phyloP scores from a whole-genome alignment of 2,329 filamentous ascomycete species.

The Cercospora sojina region DNA sequence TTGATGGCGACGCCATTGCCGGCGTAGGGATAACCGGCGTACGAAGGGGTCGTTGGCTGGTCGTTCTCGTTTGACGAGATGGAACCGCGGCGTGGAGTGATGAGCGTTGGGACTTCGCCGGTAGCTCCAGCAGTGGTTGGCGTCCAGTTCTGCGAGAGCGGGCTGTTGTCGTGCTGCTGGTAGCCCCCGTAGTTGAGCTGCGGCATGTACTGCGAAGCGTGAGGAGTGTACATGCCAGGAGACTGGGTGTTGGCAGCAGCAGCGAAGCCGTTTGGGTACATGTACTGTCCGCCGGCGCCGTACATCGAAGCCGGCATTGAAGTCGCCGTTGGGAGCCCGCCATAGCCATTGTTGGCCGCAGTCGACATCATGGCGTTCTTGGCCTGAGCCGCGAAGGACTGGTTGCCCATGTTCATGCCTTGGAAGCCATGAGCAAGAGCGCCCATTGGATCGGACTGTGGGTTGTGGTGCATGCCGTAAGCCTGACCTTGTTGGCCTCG shows the following conservation, averaged over 20 bases:
- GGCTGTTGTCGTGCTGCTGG: constrained; percentile 48
- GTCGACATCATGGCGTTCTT: constrained; percentile 39
- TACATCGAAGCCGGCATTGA: constrained; percentile 38
- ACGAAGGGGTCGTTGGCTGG: constrained; percentile 50
- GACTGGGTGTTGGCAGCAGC: constrained; percentile 34
- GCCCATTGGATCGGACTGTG: constrained; percentile 36
- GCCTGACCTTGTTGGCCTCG: constrained; percentile 34
- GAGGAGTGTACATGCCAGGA: constrained; percentile 48
- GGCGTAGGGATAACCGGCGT: constrained; percentile 43
- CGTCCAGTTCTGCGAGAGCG: constrained; percentile 49
- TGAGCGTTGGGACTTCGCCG: constrained; percentile 50
- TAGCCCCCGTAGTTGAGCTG: constrained; percentile 46
- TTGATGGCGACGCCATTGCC: constrained; percentile 50
- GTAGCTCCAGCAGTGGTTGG: constrained; percentile 44
- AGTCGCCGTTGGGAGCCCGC: constrained; percentile 30
- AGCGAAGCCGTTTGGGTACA: constrained; percentile 36
- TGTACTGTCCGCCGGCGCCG: constrained; percentile 35
- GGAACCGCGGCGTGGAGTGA: constrained; percentile 54
- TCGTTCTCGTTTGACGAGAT: constrained; percentile 55
- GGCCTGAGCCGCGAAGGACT: constrained; percentile 38
- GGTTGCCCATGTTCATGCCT: constrained; percentile 41
- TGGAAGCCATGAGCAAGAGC: constrained; percentile 43
- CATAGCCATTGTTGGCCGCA: constrained; percentile 32
- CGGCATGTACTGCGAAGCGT: constrained; percentile 45
- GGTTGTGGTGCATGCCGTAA: constrained; percentile 39